phyloP scores from a whole-genome alignment of 768 basidiomycete species.

The Podaxis sp. region DNA sequence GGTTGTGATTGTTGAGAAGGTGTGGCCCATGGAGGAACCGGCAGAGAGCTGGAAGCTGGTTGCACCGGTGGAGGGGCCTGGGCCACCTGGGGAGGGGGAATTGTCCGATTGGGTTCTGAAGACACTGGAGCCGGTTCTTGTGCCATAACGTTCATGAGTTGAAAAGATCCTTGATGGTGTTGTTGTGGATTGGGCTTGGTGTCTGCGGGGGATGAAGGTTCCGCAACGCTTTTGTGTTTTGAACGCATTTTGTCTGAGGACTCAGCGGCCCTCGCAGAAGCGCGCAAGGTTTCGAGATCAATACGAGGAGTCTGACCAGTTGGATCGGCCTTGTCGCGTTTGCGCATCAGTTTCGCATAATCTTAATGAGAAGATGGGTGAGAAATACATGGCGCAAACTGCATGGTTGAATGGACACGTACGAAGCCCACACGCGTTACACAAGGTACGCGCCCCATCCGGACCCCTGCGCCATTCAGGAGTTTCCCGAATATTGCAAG shows the following conservation, averaged over 20 bases:
- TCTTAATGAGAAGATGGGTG: constrained; percentile 39
- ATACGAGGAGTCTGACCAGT: constrained; percentile 60
- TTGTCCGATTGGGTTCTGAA: constrained; percentile 16
- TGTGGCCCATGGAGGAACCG: constrained; percentile 13
- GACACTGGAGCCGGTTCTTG: constrained; percentile 21
- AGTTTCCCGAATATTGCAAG: constrained; percentile 84
- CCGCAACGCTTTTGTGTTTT: constrained; percentile 18
- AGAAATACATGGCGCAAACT: not conserved
- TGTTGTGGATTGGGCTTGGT: constrained; percentile 24
- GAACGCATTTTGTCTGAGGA: constrained; percentile 18
- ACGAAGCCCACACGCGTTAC: constrained; percentile 87
- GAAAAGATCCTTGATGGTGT: constrained; percentile 61
- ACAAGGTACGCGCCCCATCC: constrained; percentile 80
- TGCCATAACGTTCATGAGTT: constrained; percentile 42
- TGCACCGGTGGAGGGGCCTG: constrained; percentile 9
- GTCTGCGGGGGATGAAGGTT: constrained; percentile 31
- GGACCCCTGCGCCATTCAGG: constrained; percentile 89
- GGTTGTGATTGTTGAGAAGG: constrained; percentile 16
- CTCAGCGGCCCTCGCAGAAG: constrained; percentile 64
- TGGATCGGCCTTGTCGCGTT: constrained; percentile 64
- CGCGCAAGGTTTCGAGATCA: constrained; percentile 75
- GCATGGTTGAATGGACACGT: constrained; percentile 33
- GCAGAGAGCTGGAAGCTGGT: not conserved
- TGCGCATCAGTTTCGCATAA: constrained; percentile 82
- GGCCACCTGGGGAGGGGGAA: constrained; percentile 6